Evolutionary conservation across 2,329 filamentous ascomycete species (phyloP).

Genomic region (Chalara sp.): DNA sequence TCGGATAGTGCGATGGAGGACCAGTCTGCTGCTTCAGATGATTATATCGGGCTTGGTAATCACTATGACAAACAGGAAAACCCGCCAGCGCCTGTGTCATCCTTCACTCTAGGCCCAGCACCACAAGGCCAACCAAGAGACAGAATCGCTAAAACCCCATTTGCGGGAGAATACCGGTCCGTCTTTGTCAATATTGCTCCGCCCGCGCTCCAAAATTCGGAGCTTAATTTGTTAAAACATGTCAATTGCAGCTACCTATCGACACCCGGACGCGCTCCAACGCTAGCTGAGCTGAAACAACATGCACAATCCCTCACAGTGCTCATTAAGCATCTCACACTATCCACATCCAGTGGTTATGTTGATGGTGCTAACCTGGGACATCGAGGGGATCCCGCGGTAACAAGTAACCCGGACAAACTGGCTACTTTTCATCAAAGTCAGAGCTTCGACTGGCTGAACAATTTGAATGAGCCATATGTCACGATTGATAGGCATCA

Average conservation of each 20-base stretch:
- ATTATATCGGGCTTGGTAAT: too few relatives aligned
- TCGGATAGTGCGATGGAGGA: too few relatives aligned
- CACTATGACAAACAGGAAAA: too few relatives aligned
- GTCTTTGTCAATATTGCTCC: too few relatives aligned
- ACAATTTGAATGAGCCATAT: slow-evolving; percentile 43
- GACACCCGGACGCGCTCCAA: slow-evolving; percentile 42
- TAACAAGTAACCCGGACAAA: too few relatives aligned
- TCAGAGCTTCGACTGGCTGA: slow-evolving; percentile 52
- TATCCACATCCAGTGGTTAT: slow-evolving; percentile 27
- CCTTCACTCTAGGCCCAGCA: too few relatives aligned
- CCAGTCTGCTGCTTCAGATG: too few relatives aligned
- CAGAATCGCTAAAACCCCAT: too few relatives aligned
- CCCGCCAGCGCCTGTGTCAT: too few relatives aligned
- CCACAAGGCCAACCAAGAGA: too few relatives aligned
- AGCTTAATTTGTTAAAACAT: slow-evolving; percentile 30
- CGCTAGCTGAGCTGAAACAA: slow-evolving; percentile 50
- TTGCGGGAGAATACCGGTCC: too few relatives aligned
- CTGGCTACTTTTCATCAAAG: slow-evolving; percentile 30
- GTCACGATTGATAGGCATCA: slow-evolving; percentile 12
- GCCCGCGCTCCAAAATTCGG: too few relatives aligned
- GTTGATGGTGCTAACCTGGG: slow-evolving; percentile 17
- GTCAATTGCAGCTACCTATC: slow-evolving; percentile 54
- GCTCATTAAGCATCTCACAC: slow-evolving; percentile 42
- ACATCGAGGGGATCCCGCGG: neutral
- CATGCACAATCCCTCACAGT: slow-evolving; percentile 51